These are phyloP conservation scores for Graphiopsis chlorocephala DNA, from an alignment of 2,329 filamentous ascomycete species.

Conservation along the genomic window DNA sequence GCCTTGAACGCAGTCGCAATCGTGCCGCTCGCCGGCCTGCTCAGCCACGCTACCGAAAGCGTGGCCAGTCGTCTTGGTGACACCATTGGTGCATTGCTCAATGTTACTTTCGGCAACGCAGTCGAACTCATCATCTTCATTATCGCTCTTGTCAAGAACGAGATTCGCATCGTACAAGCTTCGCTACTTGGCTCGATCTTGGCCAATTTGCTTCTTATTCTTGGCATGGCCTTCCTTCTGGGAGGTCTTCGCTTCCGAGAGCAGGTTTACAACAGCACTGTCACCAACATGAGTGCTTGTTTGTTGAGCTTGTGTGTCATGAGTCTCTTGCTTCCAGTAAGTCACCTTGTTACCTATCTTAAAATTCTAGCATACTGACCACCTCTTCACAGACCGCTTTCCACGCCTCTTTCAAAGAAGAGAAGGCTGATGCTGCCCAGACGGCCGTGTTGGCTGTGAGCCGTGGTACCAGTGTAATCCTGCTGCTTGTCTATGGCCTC, in stretches of 20 bases:
- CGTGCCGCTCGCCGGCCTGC: conserved; percentile 49
- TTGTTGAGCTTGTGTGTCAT: conserved; percentile 86
- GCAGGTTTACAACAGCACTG: conserved; percentile 92
- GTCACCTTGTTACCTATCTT: conserved; percentile 28
- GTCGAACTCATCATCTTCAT: conserved; percentile 58
- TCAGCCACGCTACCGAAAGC: conserved; percentile 50
- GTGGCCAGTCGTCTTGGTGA: conserved; percentile 49
- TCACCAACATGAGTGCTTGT: conserved; percentile 95
- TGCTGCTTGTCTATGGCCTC: conserved; percentile 76
- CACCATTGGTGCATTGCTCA: conserved; percentile 49
- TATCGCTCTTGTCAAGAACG: conserved; percentile 73
- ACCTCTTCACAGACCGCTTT: conserved; percentile 68
- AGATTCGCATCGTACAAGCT: conserved; percentile 89
- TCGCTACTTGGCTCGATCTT: conserved; percentile 86
- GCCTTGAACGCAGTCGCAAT: conserved; percentile 53
- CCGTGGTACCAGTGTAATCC: conserved; percentile 81
- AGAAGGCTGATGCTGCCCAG: conserved; percentile 56
- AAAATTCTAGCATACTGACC: not conserved
- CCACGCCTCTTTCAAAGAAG: conserved; percentile 70
- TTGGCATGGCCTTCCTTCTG: conserved; percentile 88
- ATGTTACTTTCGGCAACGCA: conserved; percentile 53
- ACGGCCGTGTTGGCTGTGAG: conserved; percentile 75
- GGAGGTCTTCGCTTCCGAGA: conserved; percentile 84
- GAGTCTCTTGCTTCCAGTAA: conserved; percentile 77
- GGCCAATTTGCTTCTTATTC: conserved; percentile 80